Base-by-base conservation (phyloP, 768 basidiomycete genomes). In the Strobilomyces confusus region DNA sequence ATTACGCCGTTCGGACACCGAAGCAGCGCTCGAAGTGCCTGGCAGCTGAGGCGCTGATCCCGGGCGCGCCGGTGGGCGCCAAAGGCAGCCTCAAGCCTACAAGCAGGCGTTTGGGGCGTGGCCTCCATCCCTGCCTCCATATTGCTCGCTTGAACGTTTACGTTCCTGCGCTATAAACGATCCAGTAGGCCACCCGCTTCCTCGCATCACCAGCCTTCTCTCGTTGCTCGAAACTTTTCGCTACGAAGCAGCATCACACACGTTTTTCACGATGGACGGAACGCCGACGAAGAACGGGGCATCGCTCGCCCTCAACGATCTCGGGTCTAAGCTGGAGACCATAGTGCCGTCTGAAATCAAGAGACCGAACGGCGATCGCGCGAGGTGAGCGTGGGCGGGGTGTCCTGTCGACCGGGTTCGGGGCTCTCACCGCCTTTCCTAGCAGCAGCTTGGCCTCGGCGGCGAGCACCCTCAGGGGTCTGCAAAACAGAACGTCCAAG, bases 381-480 rank as follows among this genome's bases (percentile, higher is more conserved):
- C n/a, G 46, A 60, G 54, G 63, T 66, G 42, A 55, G 58, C 20
- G 2, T n/a, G 14, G n/a, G n/a, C n/a, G n/a, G n/a, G n/a, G n/a
- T n/a, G 13, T 29, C 25, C 32, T 4, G 19, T 40, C 23, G 9
- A 1, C 9, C 9, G 29, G 13, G 14, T n/a, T 44, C 20, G 26
- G 17, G 8, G 19, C 34, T 51, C 34, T 48, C 17, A 22, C 12
- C 19, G 1, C 20, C 12, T 7, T 19, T 22, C 3, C 6, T 20
- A 59, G 55, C 6, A 9, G 11, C 2, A 36, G 15, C 15, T 48
- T 49, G 11, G 42, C 47, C 15, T 49, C 51, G 14, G 42, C 47
- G 4, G 43, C 53, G 23, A 63, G 51, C n/a, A 65, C 60, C 17
- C 64, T 65, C 57, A 55, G 6, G 45, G 58, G 59, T 17, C 22